These are phyloP conservation scores for Cyanidioschyzon merolae DNA, from an alignment of 23 red algal genomes.

Conservation along the genomic window DNA sequence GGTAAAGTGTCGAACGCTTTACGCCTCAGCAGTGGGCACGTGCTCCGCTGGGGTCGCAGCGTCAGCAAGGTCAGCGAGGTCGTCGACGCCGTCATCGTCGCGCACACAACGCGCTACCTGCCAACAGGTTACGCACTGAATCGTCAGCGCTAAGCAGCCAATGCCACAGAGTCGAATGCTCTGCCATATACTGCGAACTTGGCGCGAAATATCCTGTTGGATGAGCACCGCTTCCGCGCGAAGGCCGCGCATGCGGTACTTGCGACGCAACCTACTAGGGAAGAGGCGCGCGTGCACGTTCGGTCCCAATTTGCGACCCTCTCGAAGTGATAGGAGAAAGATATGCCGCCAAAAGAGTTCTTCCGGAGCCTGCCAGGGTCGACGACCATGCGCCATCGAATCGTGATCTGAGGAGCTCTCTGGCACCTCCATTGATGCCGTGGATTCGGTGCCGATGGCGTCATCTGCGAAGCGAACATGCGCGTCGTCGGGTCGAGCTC, in stretches of 20 bases:
- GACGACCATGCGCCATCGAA: neutral
- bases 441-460: neutral
- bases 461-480: neutral
- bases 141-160: neutral
- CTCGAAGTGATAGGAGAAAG: neutral
- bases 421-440: neutral
- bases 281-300: neutral
- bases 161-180: neutral
- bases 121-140: constrained; percentile 10
- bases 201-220: neutral
- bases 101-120: neutral
- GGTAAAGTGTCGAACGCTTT: too few relatives aligned
- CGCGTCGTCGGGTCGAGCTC: neutral
- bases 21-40: too few relatives aligned
- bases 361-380: neutral
- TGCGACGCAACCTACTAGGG: neutral
- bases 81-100: neutral
- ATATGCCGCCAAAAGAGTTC: neutral
- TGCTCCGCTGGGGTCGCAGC: too few relatives aligned
- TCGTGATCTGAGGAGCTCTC: neutral
- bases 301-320: neutral
- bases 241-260: neutral
- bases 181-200: constrained; percentile 2
- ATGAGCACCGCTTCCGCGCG: neutral
- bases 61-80: too few relatives aligned